phyloP scores from a whole-genome alignment of 352 stramenopile genomes.

The Aphanomyces invadans region DNA sequence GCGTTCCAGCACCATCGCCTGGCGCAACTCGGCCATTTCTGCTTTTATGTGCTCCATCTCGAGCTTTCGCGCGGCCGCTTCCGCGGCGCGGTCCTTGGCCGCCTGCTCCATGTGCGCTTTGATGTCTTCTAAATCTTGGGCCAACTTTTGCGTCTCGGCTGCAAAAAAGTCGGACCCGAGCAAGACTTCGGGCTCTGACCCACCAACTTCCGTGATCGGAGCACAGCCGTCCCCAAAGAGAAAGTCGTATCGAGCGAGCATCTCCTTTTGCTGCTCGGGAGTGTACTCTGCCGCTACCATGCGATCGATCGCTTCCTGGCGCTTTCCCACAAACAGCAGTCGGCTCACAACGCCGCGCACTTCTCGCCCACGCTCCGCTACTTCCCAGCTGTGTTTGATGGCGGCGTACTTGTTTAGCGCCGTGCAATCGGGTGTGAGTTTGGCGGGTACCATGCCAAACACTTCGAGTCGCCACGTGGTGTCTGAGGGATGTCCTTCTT shows the following conservation, averaged over 20 bases:
- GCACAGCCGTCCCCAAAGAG: not conserved
- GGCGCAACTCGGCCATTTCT: slow-evolving; percentile 15
- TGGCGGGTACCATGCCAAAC: not conserved
- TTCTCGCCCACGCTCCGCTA: slow-evolving; percentile 16
- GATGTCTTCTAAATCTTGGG: not conserved
- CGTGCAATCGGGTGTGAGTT: slow-evolving; percentile 21
- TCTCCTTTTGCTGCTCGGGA: slow-evolving; percentile 21
- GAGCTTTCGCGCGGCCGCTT: not conserved
- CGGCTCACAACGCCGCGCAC: slow-evolving; percentile 15
- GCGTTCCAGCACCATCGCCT: slow-evolving; percentile 9
- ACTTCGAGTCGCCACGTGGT: slow-evolving; percentile 15
- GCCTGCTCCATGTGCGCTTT: not conserved
- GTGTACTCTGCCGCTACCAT: slow-evolving; percentile 20
- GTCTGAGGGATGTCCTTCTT: not conserved
- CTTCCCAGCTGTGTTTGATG: slow-evolving; percentile 17
- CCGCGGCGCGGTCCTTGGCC: not conserved
- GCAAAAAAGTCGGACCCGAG: slow-evolving; percentile 7
- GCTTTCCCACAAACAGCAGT: slow-evolving; percentile 7
- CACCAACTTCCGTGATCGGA: not conserved
- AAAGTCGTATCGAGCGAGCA: slow-evolving; percentile 18
- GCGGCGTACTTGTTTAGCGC: slow-evolving; percentile 21
- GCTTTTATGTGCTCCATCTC: slow-evolving; percentile 19
- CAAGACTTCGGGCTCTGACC: not conserved
- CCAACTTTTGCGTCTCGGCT: not conserved
- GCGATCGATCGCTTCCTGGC: slow-evolving; percentile 14